phyloP scores from a whole-genome alignment of 352 stramenopile genomes.

The Phytophthora uliginosa region DNA sequence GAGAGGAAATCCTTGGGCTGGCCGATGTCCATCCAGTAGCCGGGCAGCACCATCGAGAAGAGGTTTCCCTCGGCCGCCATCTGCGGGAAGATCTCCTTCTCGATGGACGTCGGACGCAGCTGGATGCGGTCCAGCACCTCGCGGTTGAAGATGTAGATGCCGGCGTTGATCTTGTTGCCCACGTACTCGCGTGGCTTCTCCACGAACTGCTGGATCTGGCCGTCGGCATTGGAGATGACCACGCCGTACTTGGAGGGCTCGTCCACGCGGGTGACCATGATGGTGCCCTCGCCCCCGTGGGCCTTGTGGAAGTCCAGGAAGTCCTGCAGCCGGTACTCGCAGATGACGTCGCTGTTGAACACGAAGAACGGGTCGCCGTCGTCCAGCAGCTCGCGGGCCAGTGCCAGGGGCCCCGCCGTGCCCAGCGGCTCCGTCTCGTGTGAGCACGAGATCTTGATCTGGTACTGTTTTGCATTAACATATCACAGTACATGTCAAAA shows the following conservation, averaged over 20 bases:
- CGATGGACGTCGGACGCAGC: conserved; percentile 91
- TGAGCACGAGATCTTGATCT: conserved; percentile 93
- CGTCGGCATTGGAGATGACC: conserved; percentile 78
- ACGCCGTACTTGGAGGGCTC: conserved; percentile 93
- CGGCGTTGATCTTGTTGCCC: conserved; percentile 93
- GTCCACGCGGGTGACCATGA: conserved; percentile 88
- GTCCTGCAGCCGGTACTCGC: conserved; percentile 83
- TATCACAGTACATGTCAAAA: conserved; percentile 9
- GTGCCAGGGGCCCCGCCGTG: conserved; percentile 83
- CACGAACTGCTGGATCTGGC: conserved; percentile 91
- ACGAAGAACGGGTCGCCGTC: conserved; percentile 92
- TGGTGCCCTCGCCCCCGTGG: conserved; percentile 85
- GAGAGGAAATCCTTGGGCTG: conserved; percentile 92
- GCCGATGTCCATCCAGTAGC: conserved; percentile 94
- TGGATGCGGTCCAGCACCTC: conserved; percentile 91
- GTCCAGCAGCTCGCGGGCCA: conserved; percentile 87
- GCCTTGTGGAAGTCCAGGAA: conserved; percentile 84
- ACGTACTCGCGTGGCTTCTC: conserved; percentile 93
- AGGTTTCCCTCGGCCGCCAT: conserved; percentile 91
- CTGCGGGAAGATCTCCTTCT: conserved; percentile 92
- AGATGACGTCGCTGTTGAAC: conserved; percentile 93
- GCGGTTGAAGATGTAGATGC: conserved; percentile 93
- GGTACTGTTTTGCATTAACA: conserved; percentile 53
- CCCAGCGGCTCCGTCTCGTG: conserved; percentile 89
- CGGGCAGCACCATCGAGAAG: conserved; percentile 87